Base-by-base conservation (phyloP, 306 rosid genomes). In the Coriaria nepalensis region DNA sequence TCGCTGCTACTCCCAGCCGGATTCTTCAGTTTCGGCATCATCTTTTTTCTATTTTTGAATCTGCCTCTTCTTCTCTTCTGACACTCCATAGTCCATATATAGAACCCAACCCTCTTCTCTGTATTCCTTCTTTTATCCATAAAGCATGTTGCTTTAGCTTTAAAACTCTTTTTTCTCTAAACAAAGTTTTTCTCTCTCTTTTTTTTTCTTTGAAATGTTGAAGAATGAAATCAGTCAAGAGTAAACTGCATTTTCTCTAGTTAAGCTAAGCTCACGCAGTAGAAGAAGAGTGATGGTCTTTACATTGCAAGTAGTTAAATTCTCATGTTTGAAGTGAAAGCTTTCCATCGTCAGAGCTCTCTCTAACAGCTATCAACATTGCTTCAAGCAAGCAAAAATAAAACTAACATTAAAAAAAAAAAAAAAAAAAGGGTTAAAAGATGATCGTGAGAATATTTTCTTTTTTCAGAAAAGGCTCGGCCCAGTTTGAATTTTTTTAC, bases 91-190 rank as follows among this genome's bases (percentile, higher is more conserved):
- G 11, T 10, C 56, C 53, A 52, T 47, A 11, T 47, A n/a, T 29
- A 43, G 29, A 20, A 20, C 29, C 29, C 29, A 20, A 20, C 29
- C 29, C 29, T 20, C 29, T 20, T 20, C 29, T 47, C n/a, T 43
- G 49, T 32, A 14, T 13, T 46, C 35, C 13, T 41, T 43, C 47
- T 6, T 12, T n/a, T n/a, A n/a, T n/a, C n/a, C n/a, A n/a, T n/a
- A 56, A 40, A 49, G 53, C 63, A 51, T n/a, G n/a, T 75, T 72
- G 78, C 88, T 70, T 75, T 67, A 52, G 68, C 83, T 80, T 72
- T 73, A 73, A 73, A 56, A 37, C 48, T 67, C 35, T 40, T 38
- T 64, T 33, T 56, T 51, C 37, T n/a, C n/a, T n/a, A n/a, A n/a
- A n/a, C n/a, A n/a, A n/a, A n/a, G 13, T 7, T 40, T 36, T 43